phyloP scores from a whole-genome alignment of 768 basidiomycete genomes.

The Lepiota venenata region DNA sequence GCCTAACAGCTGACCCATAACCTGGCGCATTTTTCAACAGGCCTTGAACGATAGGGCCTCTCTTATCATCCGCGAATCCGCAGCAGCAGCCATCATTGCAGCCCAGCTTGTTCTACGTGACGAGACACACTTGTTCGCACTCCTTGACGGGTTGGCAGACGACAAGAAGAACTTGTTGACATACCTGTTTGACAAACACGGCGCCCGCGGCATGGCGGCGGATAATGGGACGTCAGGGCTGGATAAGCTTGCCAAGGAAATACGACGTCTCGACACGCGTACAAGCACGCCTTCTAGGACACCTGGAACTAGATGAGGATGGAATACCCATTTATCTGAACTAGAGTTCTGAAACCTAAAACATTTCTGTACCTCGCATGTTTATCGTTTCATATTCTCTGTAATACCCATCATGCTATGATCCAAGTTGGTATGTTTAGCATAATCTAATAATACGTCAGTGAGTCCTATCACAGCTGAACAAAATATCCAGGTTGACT shows the following conservation, averaged over 20 bases:
- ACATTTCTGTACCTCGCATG: neutral
- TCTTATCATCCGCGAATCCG: constrained; percentile 80
- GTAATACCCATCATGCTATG: constrained; percentile 7
- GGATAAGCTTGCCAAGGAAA: constrained; percentile 75
- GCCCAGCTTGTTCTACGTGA: constrained; percentile 81
- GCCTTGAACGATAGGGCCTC: constrained; percentile 69
- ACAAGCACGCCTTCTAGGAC: constrained; percentile 66
- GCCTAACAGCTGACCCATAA: neutral
- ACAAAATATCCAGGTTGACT: too few species aligned
- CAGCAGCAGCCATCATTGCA: constrained; percentile 78
- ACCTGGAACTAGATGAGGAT: neutral
- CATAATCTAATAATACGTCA: neutral
- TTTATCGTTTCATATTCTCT: neutral
- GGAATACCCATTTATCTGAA: neutral
- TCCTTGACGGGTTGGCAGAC: constrained; percentile 80
- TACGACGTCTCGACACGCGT: constrained; percentile 74
- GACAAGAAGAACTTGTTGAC: constrained; percentile 90
- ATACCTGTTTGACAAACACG: constrained; percentile 87
- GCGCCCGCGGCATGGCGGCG: constrained; percentile 50
- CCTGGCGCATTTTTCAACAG: constrained; percentile 27
- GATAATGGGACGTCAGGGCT: constrained; percentile 44
- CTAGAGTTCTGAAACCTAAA: neutral
- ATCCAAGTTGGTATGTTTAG: constrained; percentile 9
- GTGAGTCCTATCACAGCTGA: too few species aligned
- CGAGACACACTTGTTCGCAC: constrained; percentile 77